phyloP scores from a whole-genome alignment of 2,329 filamentous ascomycete species.

The Phoma sp. region DNA sequence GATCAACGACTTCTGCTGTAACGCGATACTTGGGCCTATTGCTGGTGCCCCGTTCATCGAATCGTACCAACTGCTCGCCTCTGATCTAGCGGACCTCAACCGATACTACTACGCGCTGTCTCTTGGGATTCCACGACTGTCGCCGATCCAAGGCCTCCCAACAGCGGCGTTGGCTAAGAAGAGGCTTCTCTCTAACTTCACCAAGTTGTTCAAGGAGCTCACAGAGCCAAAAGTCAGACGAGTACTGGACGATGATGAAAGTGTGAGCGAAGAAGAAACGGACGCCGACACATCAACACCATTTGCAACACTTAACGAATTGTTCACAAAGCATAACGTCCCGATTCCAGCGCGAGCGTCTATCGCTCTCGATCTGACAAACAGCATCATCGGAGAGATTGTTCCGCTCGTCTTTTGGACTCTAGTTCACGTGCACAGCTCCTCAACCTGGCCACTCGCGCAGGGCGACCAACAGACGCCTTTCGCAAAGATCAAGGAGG shows the following conservation, averaged over 20 bases:
- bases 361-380: constrained; percentile 39
- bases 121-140: constrained; percentile 63
- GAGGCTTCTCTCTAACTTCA: constrained; percentile 38
- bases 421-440: constrained; percentile 38
- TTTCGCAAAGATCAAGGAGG: constrained; percentile 34
- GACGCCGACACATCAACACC: constrained; percentile 45
- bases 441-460: constrained; percentile 15
- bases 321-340: constrained; percentile 40
- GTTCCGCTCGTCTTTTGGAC: constrained; percentile 47
- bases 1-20: constrained; percentile 64
- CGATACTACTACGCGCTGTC: constrained; percentile 61
- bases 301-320: constrained; percentile 39
- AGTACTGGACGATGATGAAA: constrained; percentile 41
- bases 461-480: constrained; percentile 20
- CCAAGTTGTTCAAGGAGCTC: constrained; percentile 36
- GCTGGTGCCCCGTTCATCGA: constrained; percentile 60
- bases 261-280: constrained; percentile 42
- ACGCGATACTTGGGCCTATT: constrained; percentile 57
- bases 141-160: constrained; percentile 59
- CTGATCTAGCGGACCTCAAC: constrained; percentile 65
- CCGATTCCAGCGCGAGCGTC: constrained; percentile 38
- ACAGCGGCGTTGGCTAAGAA: constrained; percentile 45
- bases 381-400: constrained; percentile 37
- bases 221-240: constrained; percentile 37
- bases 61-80: constrained; percentile 53